Evolutionary conservation across 2,329 filamentous ascomycete genomes (phyloP), one percentile per base, ranked within the genome.

Genomic region (Madurella fahalii): DNA sequence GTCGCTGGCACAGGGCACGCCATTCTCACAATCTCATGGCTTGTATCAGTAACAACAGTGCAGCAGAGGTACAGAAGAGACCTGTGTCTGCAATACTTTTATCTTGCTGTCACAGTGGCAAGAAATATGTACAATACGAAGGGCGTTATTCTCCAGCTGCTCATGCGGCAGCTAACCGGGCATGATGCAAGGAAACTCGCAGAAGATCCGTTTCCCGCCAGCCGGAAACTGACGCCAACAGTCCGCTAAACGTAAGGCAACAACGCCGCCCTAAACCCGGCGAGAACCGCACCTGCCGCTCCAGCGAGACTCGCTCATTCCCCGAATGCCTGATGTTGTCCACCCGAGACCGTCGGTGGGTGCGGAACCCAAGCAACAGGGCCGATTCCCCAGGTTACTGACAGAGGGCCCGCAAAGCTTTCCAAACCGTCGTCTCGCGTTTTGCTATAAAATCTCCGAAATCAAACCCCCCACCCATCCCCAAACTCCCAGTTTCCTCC

Each of bases 61-160:
- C 39, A 25, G 49, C 32, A 39, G 48, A 25, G 16, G 40, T 17
- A 9, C 25, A 18, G 17, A 42, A 30, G 9, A 43, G 34, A 25
- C 40, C 43, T 40, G 34, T 20, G 44, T 47, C 40, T 41, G 34
- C 30, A 17, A 30, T 32, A 3, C 16, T 4, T 25, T 45, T 51
- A 31, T 45, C 5, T 34, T 42, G 45, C 51, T n/a, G 11, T 16
- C 30, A n/a, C n/a, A 12, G 40, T 37, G 47, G 43, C 50, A 32
- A 31, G n/a, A 57, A 43, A 50, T 55, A 55, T 58, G 56, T 58
- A 58, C 56, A 55, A 58, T 56, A 56, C 56, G 43, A 51, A 58
- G 8, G 30, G 7, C 13, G 32, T 50, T 39, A 16, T 40, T 40
- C 32, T 13, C 17, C 30, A 43, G 20, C 47, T 42, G 47, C 41